Evolutionary conservation across 495 filamentous ascomycete genomes (phyloP), one percentile per base, ranked within the genome.

Genomic region (Parmelia sp.): DNA sequence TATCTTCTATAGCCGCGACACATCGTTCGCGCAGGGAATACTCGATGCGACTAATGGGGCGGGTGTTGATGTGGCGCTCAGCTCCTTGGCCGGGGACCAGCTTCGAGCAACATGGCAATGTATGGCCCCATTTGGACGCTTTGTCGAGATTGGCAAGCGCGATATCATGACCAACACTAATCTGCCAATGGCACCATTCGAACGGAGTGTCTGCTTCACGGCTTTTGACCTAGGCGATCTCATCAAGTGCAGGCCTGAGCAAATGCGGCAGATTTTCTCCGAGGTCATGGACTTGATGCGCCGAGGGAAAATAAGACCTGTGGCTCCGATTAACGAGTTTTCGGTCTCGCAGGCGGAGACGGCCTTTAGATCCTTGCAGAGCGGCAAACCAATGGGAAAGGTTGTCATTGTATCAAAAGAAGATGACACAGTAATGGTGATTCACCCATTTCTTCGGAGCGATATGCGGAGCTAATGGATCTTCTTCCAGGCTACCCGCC

Each of bases 1-100:
- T 17, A 79, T 85, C 4, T 82, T 86, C 69, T 78, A 77, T 33
- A 82, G 76, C 60, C 72, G 76, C 33, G 69, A 73, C 29, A 37
- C 51, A 8, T 65, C 67, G 4, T 78, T 88, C 62, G 78, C 74
- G 14, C 62, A 74, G 35, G 78, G 71, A 3, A 64, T 86, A n/a
- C 74, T 71, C 44, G 71, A 71, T 35, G 44, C 53, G 9, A 87
- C 82, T 0, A 57, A 71, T 4, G 77, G 78, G 6, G 51, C 73
- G 4, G 83, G 85, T 0, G 83, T 87, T 0, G 86, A 88, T 55
- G 71, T 85, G 7, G 75, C 84, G 1, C 68, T 86, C 0, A 85
- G 82, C 68, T 80, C 80, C 0, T 64, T 80, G 11, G 25, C 77
- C n/a, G 78, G 78, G 0, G 71, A 78, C 14, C 53, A 73, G 2